Conservation (phyloP, 768 basidiomycete genomes). For the Lactarius sanguifluus region DNA sequence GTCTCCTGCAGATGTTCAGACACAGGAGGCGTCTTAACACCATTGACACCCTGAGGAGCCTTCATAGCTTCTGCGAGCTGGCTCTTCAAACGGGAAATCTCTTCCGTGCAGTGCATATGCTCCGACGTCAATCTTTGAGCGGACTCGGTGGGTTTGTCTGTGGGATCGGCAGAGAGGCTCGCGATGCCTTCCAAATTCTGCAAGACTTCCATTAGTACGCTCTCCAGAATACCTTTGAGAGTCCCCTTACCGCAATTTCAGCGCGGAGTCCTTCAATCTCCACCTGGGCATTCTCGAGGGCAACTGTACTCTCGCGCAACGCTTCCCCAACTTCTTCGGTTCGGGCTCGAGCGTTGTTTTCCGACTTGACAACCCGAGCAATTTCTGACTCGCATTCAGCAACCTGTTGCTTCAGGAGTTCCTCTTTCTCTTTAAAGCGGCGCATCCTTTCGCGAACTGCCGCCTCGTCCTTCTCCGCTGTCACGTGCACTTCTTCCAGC, state of each 20-base stretch:
- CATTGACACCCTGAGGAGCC: conserved; percentile 31
- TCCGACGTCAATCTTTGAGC: conserved; percentile 52
- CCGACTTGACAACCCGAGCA: conserved; percentile 61
- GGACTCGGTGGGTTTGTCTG: conserved; percentile 48
- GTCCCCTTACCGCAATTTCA: conserved; percentile 67
- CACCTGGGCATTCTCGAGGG: conserved; percentile 85
- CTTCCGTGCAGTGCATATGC: conserved; percentile 50
- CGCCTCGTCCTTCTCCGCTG: conserved; percentile 73
- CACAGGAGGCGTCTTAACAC: conserved; percentile 12
- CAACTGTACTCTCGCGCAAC: conserved; percentile 78
- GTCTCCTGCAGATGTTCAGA: conserved; percentile 15
- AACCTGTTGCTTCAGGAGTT: conserved; percentile 68
- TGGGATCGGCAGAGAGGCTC: conserved; percentile 32
- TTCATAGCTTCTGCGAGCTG: conserved; percentile 44
- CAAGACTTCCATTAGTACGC: conserved; percentile 4
- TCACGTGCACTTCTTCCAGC: conserved; percentile 71
- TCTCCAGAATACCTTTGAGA: neutral
- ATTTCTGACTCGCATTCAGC: conserved; percentile 62
- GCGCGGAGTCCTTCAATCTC: conserved; percentile 80
- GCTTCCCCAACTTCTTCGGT: conserved; percentile 90
- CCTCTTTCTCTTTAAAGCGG: conserved; percentile 72
- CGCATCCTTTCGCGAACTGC: conserved; percentile 60
- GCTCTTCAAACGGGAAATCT: conserved; percentile 54
- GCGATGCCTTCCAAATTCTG: conserved; percentile 64
- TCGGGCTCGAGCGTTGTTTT: conserved; percentile 58